Evolutionary conservation across 345 rosid genomes (phyloP).

Genomic region (Physaria fendleri): DNA sequence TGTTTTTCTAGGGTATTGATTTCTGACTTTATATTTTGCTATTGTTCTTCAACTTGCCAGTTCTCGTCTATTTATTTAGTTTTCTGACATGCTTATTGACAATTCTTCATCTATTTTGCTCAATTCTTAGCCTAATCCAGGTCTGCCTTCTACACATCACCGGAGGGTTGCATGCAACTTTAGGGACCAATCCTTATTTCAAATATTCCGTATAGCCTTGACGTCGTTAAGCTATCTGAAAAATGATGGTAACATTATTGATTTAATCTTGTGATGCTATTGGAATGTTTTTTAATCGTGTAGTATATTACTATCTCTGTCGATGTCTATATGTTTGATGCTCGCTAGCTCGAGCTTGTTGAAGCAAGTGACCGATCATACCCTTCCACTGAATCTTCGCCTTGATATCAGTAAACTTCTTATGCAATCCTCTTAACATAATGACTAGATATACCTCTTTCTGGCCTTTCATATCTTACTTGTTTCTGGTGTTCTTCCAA

Average conservation of each 20-base stretch:
- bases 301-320: too few species aligned
- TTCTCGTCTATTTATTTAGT: not conserved
- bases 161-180: constrained; percentile 92
- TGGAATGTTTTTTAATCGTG: too few species aligned
- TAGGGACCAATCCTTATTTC: constrained; percentile 91
- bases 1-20: not conserved
- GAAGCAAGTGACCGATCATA: too few species aligned
- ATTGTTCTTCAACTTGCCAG: not conserved
- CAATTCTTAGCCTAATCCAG: constrained; percentile 61
- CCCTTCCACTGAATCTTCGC: too few species aligned
- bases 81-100: constrained; percentile 19
- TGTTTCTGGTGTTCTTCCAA: constrained; percentile 12
- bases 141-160: constrained; percentile 79
- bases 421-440: not conserved
- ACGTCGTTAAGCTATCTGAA: constrained; percentile 82
- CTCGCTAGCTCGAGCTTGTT: constrained; percentile 96
- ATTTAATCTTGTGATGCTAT: too few species aligned
- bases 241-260: constrained; percentile 98
- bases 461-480: not conserved
- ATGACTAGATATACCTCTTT: not conserved
- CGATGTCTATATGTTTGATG: too few species aligned
- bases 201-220: constrained; percentile 87
- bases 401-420: constrained; percentile 74
- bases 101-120: constrained; percentile 20
- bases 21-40: not conserved